Evolutionary conservation across 495 filamentous ascomycete genomes (phyloP), one percentile per base, ranked within the genome.

Genomic region (Neurospora intermedia): DNA sequence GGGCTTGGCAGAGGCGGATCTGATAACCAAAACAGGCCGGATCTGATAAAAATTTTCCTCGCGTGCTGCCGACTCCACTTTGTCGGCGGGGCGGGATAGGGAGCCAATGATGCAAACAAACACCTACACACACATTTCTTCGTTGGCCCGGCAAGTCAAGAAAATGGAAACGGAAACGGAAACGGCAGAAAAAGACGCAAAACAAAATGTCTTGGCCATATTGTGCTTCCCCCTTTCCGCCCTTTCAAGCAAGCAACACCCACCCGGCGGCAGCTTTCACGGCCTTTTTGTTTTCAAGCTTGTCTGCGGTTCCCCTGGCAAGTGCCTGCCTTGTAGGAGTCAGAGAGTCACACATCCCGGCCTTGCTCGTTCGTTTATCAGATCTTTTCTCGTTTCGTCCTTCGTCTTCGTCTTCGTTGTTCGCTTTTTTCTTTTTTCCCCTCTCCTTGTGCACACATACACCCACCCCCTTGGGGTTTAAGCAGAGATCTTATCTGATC

Each of bases 1-100:
- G 27, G 71, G 73, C 75, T 76, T 76, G 75, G 75, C 75, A 11
- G 23, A 7, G 27, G 71, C 75, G 75, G 75, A 76, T 76, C 75
- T 76, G 75, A 76, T 76, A 75, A 76, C 69, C 69, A 66, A 54
- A 71, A 62, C 31, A 40, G 71, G 39, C 54, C 75, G 27, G 75
- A 76, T 76, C 75, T 71, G 75, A 76, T 76, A 75, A 76, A 72
- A 70, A 6, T 5, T 5, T 69, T 74, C 69, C 31, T 48, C 23
- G 54, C 54, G 23, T 62, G 54, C 35, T 27, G 23, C 54, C 54
- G 27, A 62, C 54, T 62, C 54, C 54, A 62, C 54, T 62, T 62
- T 62, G 6, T 0, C 13, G 54, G 54, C 6, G 54, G 13, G 48
- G 54, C 3, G 27, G 27, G 27, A 31, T 2, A 1, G 27, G 27